Evolutionary conservation across 129 eudicot species (phyloP).

Genomic region (Flaveria ramosissima): DNA sequence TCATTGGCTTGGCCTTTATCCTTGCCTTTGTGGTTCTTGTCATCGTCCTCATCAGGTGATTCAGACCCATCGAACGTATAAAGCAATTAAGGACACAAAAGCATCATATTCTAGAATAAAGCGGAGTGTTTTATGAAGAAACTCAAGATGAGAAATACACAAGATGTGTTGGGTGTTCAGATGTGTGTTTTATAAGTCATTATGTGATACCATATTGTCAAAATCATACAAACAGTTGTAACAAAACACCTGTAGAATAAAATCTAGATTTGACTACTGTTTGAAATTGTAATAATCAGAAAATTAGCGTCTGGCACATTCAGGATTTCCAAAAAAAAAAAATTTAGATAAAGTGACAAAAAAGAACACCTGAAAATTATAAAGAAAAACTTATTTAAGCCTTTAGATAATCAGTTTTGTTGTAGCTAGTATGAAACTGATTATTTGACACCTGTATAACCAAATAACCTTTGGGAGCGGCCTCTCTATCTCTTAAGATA

Average conservation of each 20-base stretch:
- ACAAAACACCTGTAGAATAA: neutral
- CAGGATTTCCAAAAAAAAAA: neutral
- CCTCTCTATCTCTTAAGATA: too few species aligned
- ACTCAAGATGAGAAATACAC: slow-evolving; percentile 2
- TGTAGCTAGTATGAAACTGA: slow-evolving; percentile 12
- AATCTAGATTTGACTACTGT: neutral
- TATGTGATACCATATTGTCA: neutral
- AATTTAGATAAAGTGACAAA: neutral
- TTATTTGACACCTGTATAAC: neutral
- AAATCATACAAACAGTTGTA: neutral
- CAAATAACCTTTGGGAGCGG: neutral
- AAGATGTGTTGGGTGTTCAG: neutral
- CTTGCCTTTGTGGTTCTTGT: slow-evolving; percentile 48
- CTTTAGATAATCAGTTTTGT: neutral
- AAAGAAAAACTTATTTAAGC: neutral
- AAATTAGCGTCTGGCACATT: neutral
- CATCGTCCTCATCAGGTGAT: slow-evolving; percentile 66
- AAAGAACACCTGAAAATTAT: neutral
- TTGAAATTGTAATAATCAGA: neutral
- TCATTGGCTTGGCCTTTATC: slow-evolving; percentile 52
- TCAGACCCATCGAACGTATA: slow-evolving; percentile 63
- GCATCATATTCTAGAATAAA: slow-evolving; percentile 3
- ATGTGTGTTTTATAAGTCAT: neutral
- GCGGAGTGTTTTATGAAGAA: neutral
- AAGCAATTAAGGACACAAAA: slow-evolving; percentile 62